Percentiles rank a stretch among this genome's conserved stretches.
These are phyloP conservation scores for Aureobasidium vineae DNA, from an alignment of 2,329 filamentous ascomycete genomes.

Conservation along the genomic window DNA sequence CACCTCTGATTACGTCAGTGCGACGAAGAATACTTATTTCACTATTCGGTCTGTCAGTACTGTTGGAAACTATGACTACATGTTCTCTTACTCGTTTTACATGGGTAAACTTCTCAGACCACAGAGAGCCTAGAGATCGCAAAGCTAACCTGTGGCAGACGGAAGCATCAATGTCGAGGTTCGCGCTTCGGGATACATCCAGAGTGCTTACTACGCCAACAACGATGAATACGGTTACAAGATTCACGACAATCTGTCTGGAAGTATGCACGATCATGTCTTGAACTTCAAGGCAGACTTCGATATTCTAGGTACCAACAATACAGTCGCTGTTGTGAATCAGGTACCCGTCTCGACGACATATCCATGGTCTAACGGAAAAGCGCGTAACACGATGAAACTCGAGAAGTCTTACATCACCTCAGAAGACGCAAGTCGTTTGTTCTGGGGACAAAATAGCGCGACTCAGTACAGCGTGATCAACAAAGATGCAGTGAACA, in stretches of 20 bases:
- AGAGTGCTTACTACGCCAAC: slow-evolving; percentile 47
- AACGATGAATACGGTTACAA: slow-evolving; percentile 52
- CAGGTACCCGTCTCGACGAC: slow-evolving; percentile 35
- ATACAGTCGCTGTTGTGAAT: slow-evolving; percentile 42
- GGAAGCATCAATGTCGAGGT: slow-evolving; percentile 53
- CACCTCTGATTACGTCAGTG: slow-evolving; percentile 42
- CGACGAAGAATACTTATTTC: slow-evolving; percentile 49
- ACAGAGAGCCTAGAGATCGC: neutral
- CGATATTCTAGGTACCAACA: slow-evolving; percentile 51
- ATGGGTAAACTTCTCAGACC: slow-evolving; percentile 29
- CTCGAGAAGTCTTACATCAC: slow-evolving; percentile 45
- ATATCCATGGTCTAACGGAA: slow-evolving; percentile 54
- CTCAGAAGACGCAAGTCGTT: slow-evolving; percentile 40
- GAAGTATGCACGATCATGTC: slow-evolving; percentile 57
- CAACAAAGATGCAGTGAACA: slow-evolving; percentile 52
- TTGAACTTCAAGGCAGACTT: slow-evolving; percentile 57
- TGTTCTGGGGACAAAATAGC: slow-evolving; percentile 51
- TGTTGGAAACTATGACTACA: slow-evolving; percentile 55
- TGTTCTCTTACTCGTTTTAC: slow-evolving; percentile 52
- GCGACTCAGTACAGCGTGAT: slow-evolving; percentile 52
- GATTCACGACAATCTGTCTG: slow-evolving; percentile 51
- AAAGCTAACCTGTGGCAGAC: slow-evolving; percentile 36
- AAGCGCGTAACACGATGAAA: slow-evolving; percentile 54
- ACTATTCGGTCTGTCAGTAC: slow-evolving; percentile 50
- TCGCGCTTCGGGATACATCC: slow-evolving; percentile 55